Evolutionary conservation across 2,329 filamentous ascomycete genomes (phyloP).

Genomic region (Massarina eburnea): DNA sequence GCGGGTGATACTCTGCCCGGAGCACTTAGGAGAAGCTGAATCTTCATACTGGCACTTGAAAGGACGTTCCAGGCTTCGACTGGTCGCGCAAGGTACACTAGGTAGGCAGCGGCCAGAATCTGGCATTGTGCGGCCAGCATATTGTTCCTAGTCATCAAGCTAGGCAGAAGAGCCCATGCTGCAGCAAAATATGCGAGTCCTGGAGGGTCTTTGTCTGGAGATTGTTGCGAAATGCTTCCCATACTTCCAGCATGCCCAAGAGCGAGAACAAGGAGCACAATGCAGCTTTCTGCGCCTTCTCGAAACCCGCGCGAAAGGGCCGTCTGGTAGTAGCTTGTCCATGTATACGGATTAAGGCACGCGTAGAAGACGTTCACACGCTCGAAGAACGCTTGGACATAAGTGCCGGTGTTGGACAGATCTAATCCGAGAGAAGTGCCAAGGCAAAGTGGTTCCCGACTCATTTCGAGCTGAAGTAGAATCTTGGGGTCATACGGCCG

Average conservation of each 20-base stretch:
- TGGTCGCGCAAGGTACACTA: slow-evolving; percentile 80
- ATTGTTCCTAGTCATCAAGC: slow-evolving; percentile 77
- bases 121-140: slow-evolving; percentile 79
- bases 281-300: slow-evolving; percentile 78
- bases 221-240: slow-evolving; percentile 74
- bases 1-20: slow-evolving; percentile 70
- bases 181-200: slow-evolving; percentile 79
- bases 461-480: slow-evolving; percentile 80
- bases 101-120: slow-evolving; percentile 76
- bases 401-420: slow-evolving; percentile 71
- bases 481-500: slow-evolving; percentile 78
- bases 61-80: slow-evolving; percentile 82
- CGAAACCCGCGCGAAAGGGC: slow-evolving; percentile 75
- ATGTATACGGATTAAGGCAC: slow-evolving; percentile 80
- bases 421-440: slow-evolving; percentile 65
- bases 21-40: slow-evolving; percentile 75
- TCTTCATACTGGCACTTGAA: slow-evolving; percentile 77
- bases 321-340: slow-evolving; percentile 73
- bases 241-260: slow-evolving; percentile 74
- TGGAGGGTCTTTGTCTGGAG: slow-evolving; percentile 69
- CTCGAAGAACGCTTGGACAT: slow-evolving; percentile 78
- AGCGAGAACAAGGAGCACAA: slow-evolving; percentile 75
- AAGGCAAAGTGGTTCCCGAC: slow-evolving; percentile 69
- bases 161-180: slow-evolving; percentile 75
- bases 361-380: slow-evolving; percentile 85